Base-by-base conservation (phyloP, 1,284 basidiomycete species). In the Melanopsichium pennsylvanicum region DNA sequence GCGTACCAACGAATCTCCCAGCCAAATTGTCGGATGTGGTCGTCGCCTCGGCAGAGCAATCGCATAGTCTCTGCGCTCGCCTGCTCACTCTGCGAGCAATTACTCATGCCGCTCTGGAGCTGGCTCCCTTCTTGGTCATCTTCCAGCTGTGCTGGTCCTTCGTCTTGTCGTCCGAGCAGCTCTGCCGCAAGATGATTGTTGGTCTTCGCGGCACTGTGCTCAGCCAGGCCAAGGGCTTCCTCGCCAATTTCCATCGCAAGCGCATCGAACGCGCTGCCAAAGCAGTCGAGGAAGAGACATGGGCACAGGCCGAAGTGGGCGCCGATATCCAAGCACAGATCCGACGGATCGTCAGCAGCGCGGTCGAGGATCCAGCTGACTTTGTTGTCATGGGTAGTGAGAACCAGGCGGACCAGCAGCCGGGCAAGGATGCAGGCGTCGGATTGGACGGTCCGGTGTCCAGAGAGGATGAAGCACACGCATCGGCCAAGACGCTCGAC, bases 131-230 rank as follows among this genome's bases (percentile, higher is more conserved):
- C 83, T 84, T 92, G 33, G 85, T 85, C 22, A 84, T 97, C 49
- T 96, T 94, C 84, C 88, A 89, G 59, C 86, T 88, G 68, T 89
- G 89, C 11, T 97, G 93, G 93, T 83, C 86, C 34, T 97, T 97
- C 76, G 91, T 97, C 21, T 85, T 95, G 9, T 85, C 85, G 56
- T 92, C 90, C 70, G 95, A 98, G 81, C 86, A 88, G 21, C 84
- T 95, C 23, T 91, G 89, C 68, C 86, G 88, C 44, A 85, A 90
- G 61, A 96, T 97, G 91, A 92, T 97, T 58, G 91, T 95, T 39
- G 90, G 91, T 5, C 83, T 98, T 22, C 85, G 94, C 36, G 63
- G 64, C 22, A 68, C 42, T 5, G 46, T 63, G 21, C 67, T 70
- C n/a, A 69, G 70, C 39, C 75, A 94, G 87, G 91, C 92, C 6